Percentiles rank a stretch among this genome's conserved stretches.
These are phyloP conservation scores for Globisporangium middletonii DNA, from an alignment of 352 stramenopile species.

Conservation along the genomic window DNA sequence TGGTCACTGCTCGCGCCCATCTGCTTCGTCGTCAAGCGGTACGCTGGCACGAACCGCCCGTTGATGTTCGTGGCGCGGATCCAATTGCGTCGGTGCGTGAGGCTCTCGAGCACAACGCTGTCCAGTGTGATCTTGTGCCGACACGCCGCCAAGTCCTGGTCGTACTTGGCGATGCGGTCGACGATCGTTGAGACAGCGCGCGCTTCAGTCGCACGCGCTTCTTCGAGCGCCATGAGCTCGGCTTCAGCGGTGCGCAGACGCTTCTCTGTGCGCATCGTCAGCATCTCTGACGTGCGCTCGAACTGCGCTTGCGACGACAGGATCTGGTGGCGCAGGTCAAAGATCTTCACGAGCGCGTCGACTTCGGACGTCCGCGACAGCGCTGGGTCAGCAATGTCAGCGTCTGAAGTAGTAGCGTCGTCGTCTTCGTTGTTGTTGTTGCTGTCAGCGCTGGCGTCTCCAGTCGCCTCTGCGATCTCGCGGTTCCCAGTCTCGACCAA, in stretches of 20 bases:
- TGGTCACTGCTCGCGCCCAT: conserved; percentile 70
- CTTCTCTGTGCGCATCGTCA: conserved; percentile 53
- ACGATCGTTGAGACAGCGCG: conserved; percentile 42
- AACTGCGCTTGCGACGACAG: conserved; percentile 64
- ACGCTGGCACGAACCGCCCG: conserved; percentile 62
- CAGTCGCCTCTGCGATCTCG: conserved; percentile 33
- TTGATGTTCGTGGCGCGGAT: conserved; percentile 60
- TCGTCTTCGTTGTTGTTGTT: conserved; percentile 10
- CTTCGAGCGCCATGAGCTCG: conserved; percentile 59
- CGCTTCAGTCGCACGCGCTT: conserved; percentile 33
- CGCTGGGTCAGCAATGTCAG: conserved; percentile 6
- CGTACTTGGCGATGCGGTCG: conserved; percentile 50
- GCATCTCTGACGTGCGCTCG: conserved; percentile 41
- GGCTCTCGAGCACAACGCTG: conserved; percentile 56
- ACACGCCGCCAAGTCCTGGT: conserved; percentile 41
- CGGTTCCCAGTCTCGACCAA: conserved; percentile 52
- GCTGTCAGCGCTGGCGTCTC: not conserved
- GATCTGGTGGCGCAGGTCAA: conserved; percentile 71
- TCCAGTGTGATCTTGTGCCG: conserved; percentile 49
- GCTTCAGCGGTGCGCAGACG: conserved; percentile 41
- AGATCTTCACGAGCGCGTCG: conserved; percentile 61
- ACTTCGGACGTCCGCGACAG: conserved; percentile 41
- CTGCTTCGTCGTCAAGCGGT: conserved; percentile 55
- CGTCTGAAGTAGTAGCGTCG: conserved; percentile 14
- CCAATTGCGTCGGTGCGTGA: conserved; percentile 54